Evolutionary conservation across 345 rosid genomes (phyloP).

Genomic region (Xanthoceras sorbifolium): DNA sequence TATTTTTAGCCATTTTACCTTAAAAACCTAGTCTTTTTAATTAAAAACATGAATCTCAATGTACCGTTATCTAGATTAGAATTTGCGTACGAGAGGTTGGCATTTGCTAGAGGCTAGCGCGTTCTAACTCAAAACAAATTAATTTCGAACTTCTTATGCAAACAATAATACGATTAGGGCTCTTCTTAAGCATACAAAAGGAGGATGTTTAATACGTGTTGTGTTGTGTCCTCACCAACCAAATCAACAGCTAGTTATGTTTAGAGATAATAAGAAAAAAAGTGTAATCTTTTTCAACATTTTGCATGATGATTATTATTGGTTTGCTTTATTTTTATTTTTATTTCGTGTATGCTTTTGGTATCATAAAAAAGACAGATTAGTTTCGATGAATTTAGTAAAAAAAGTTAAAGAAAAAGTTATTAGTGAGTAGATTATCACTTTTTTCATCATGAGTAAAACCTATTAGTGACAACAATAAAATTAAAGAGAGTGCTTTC

Average conservation of each 20-base stretch:
- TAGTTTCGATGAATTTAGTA: constrained; percentile 7
- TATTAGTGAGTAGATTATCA: not conserved
- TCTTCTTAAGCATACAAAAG: no score
- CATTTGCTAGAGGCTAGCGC: no score
- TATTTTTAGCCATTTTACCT: no score
- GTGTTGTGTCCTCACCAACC: not conserved
- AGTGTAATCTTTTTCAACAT: not conserved
- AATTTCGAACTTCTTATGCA: no score
- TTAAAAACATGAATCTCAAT: no score
- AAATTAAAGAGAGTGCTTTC: not conserved
- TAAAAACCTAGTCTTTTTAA: no score
- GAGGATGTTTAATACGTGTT: not conserved
- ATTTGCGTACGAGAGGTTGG: no score
- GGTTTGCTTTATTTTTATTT: not conserved
- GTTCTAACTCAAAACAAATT: no score
- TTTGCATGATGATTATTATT: not conserved
- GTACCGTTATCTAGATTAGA: no score
- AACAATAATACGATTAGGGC: not conserved
- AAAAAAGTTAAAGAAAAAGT: constrained; percentile 1
- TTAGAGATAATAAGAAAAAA: not conserved
- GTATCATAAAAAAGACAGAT: constrained; percentile 6
- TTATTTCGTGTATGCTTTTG: not conserved
- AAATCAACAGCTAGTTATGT: constrained; percentile 14
- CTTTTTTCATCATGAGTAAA: not conserved
- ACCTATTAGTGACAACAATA: not conserved